Evolutionary conservation across 1,284 basidiomycete species (phyloP).

Genomic region (Cutaneotrichosporon cavernicola): DNA sequence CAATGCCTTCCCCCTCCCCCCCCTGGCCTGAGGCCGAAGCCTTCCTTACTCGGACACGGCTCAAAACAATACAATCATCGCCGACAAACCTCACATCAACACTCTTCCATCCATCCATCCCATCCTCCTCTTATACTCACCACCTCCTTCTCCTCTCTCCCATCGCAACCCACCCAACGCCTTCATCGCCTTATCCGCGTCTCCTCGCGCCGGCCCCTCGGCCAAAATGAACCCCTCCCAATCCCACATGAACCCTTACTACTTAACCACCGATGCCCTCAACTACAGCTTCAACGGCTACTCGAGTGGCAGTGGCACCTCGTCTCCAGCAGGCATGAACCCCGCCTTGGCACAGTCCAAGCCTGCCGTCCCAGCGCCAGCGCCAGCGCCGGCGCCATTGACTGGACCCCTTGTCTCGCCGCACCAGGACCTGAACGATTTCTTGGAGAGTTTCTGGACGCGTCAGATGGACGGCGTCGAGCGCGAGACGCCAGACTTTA

Average conservation of each 20-base stretch:
- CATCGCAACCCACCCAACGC: neutral
- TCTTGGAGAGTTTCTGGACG: constrained; percentile 52
- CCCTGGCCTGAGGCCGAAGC: neutral
- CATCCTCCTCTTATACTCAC: neutral
- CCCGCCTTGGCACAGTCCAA: constrained; percentile 8
- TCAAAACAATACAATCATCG: neutral
- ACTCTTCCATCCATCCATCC: neutral
- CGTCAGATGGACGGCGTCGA: constrained; percentile 52
- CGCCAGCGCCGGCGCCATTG: constrained; percentile 10
- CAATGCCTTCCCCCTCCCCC: neutral
- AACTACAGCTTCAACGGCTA: constrained; percentile 23
- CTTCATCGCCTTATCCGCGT: neutral
- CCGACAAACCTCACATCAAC: neutral
- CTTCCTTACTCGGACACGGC: neutral
- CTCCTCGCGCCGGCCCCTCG: neutral
- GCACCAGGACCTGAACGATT: constrained; percentile 48
- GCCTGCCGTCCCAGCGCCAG: neutral
- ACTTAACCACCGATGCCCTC: constrained; percentile 20
- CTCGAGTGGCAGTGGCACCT: constrained; percentile 44
- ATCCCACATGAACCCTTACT: constrained; percentile 26
- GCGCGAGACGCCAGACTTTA: constrained; percentile 47
- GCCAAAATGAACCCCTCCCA: constrained; percentile 1
- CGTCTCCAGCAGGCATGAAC: constrained; percentile 68
- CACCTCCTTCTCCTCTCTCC: neutral
- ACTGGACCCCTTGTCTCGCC: constrained; percentile 41